Evolutionary conservation across 345 rosid species (phyloP).

Genomic region (Nephelium lappaceum): DNA sequence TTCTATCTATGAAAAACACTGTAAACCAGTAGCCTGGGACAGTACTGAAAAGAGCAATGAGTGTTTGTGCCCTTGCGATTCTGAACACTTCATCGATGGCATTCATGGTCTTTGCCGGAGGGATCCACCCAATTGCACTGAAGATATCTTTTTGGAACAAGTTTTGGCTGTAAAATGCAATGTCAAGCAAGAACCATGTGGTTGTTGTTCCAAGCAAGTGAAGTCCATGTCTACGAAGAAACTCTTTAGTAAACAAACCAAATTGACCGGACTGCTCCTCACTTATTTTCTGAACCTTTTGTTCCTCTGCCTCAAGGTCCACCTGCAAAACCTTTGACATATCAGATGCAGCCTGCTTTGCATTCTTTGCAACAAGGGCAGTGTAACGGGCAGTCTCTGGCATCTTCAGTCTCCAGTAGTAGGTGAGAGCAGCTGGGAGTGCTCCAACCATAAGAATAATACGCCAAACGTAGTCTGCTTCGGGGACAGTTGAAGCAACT

Average conservation of each 20-base stretch:
- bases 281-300: conserved; percentile 31
- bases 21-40: conserved; percentile 95
- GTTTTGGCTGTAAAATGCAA: conserved; percentile 84
- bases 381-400: conserved; percentile 93
- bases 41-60: conserved; percentile 77
- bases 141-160: conserved; percentile 87
- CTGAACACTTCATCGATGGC: conserved; percentile 74
- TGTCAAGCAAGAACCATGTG: conserved; percentile 90
- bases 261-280: conserved; percentile 29
- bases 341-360: conserved; percentile 69
- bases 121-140: conserved; percentile 85
- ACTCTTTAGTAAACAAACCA: conserved; percentile 67
- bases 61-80: conserved; percentile 83
- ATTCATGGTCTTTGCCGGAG: conserved; percentile 72
- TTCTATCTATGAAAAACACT: conserved; percentile 60
- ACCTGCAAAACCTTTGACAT: conserved; percentile 84
- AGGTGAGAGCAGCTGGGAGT: conserved; percentile 75
- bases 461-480: conserved; percentile 85
- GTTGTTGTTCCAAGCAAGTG: conserved; percentile 82
- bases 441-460: conserved; percentile 83
- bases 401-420: conserved; percentile 85
- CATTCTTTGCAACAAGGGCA: conserved; percentile 80
- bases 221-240: conserved; percentile 68
- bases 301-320: conserved; percentile 60
- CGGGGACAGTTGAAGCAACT: conserved; percentile 55